Evolutionary conservation across 768 basidiomycete genomes (phyloP), one percentile per base, ranked within the genome.

Genomic region (Termitomyces eurrhizus): DNA sequence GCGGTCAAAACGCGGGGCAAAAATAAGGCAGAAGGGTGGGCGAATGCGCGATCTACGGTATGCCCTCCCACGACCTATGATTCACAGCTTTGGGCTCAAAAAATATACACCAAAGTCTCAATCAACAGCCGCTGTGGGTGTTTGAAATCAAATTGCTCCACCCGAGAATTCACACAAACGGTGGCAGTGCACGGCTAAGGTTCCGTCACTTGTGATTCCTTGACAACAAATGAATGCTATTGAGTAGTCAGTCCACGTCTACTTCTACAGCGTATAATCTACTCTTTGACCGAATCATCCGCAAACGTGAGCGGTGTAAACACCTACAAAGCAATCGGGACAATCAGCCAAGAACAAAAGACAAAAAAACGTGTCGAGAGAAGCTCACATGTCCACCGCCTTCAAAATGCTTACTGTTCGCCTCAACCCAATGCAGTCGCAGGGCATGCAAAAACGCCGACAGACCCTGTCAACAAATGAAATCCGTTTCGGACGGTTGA

Each of bases 361-460:
- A 44, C 11, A 29, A 37, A 62, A 65, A 41, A 58, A 70, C 18
- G 49, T 62, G 62, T 53, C 62, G 57, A 59, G 67, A 9, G 11
- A 55, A 55, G 12, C 41, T 73, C 77, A 93, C 92, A 79, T 94
- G 85, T 73, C 93, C 94, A 61, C 84, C 90, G 37, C 92, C 94
- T 73, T 90, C 86, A 71, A 90, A 96, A 70, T 95, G 93, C 80
- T 97, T 96, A 77, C 94, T 95, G 78, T 96, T 97, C 56, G 89
- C 93, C 75, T 98, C 95, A 61, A 98, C 96, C 94, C 96, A 98
- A 75, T 98, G 96, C 66, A 98, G 81, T 69, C 96, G 88, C 64
- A 98, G 83, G 7, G 96, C 96, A 73, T 98, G 96, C 73, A 98
- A 75, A 79, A 98, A 98, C 41, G 96, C 96, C 68, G 91, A 93